Conservation (phyloP, 2,329 filamentous ascomycete genomes). For the Alternaria sp. region DNA sequence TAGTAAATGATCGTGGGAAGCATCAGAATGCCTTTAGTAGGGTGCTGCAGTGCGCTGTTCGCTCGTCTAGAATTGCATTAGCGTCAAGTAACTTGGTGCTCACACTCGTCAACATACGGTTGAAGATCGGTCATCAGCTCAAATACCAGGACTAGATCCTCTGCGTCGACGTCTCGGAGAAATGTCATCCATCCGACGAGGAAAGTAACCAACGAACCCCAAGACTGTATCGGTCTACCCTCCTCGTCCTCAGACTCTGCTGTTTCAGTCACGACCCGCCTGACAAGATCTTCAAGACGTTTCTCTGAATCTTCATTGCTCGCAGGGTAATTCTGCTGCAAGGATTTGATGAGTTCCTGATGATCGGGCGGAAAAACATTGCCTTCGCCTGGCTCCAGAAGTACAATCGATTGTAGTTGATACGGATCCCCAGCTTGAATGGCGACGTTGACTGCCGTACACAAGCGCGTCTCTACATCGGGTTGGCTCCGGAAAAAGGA, state of each 20-base stretch:
- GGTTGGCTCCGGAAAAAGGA: slow-evolving; percentile 32
- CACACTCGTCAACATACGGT: slow-evolving; percentile 64
- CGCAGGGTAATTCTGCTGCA: slow-evolving; percentile 37
- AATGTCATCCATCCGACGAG: slow-evolving; percentile 83
- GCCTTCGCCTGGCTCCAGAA: slow-evolving; percentile 38
- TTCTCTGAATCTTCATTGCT: slow-evolving; percentile 30
- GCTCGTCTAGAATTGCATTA: slow-evolving; percentile 65
- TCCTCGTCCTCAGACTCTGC: slow-evolving; percentile 66
- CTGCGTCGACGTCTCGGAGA: slow-evolving; percentile 79
- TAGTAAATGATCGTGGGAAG: slow-evolving; percentile 84
- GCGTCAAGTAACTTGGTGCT: background rate
- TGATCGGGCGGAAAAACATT: slow-evolving; percentile 37
- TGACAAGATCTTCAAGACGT: slow-evolving; percentile 38
- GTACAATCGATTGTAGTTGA: slow-evolving; percentile 39
- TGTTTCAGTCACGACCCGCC: slow-evolving; percentile 52
- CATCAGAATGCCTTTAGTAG: slow-evolving; percentile 80
- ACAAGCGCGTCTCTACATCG: slow-evolving; percentile 40
- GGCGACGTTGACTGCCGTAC: slow-evolving; percentile 40
- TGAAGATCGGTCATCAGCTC: slow-evolving; percentile 76
- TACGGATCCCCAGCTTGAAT: slow-evolving; percentile 34
- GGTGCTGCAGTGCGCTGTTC: slow-evolving; percentile 80
- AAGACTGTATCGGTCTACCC: slow-evolving; percentile 64
- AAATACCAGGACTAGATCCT: slow-evolving; percentile 78
- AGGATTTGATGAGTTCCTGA: slow-evolving; percentile 39
- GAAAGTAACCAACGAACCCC: slow-evolving; percentile 80